Evolutionary conservation across 1,284 basidiomycete species (phyloP).

Genomic region (Ceratobasidium theobromae): DNA sequence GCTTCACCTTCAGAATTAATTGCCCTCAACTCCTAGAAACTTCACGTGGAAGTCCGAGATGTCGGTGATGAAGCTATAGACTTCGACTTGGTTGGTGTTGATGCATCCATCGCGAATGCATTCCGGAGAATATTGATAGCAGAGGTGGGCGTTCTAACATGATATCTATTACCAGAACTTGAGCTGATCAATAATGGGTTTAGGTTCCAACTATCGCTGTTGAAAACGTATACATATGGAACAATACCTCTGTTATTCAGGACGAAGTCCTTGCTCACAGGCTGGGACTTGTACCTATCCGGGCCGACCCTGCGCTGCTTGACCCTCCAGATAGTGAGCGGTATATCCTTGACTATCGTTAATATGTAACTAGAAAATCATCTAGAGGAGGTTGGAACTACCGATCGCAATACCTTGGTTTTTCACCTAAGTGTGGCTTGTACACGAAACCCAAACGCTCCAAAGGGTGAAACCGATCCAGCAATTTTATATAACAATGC

Average conservation of each 20-base stretch:
- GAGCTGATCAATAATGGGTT: conserved; percentile 2
- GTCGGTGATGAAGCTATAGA: conserved; percentile 83
- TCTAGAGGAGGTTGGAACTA: conserved; percentile 56
- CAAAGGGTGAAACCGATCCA: conserved; percentile 62
- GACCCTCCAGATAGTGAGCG: conserved; percentile 39
- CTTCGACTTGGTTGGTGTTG: conserved; percentile 94
- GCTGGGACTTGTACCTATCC: conserved; percentile 86
- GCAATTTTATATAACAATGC: conserved; percentile 68
- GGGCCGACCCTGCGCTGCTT: conserved; percentile 76
- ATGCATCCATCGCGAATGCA: conserved; percentile 95
- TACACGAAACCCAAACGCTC: conserved; percentile 55
- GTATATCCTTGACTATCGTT: not conserved
- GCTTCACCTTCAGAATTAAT: conserved; percentile 21
- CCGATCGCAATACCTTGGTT: conserved; percentile 91
- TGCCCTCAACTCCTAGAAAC: conserved; percentile 53
- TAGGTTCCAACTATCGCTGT: conserved; percentile 93
- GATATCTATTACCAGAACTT: conserved; percentile 15
- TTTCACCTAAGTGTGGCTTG: conserved; percentile 80
- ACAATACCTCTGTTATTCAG: conserved; percentile 93
- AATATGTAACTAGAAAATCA: not conserved
- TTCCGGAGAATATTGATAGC: conserved; percentile 90
- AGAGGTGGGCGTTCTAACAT: conserved; percentile 61
- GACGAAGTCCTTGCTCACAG: conserved; percentile 94
- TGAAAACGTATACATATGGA: conserved; percentile 91
- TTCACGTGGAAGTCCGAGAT: conserved; percentile 72